Evolutionary conservation across 768 basidiomycete species (phyloP), one percentile per base, ranked within the genome.

Genomic region (Tylopilus cervinicoccineus): DNA sequence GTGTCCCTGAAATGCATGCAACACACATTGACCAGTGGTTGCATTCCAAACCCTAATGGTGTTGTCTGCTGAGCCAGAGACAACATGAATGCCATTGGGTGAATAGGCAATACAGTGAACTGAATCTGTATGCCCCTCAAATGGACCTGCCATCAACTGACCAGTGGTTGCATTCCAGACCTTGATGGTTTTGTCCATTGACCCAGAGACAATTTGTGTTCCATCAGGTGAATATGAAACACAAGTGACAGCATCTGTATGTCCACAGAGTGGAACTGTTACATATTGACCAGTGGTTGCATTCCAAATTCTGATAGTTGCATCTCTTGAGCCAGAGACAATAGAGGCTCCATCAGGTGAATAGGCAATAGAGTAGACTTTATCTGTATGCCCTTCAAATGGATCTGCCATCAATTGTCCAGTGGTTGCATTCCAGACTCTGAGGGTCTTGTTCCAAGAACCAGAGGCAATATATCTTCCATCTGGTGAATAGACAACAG

Each of bases 21-120:
- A 19, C 42, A 53, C 19, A 44, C 23, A 29, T 7, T 44, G 24
- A 45, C 48, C 32, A 43, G 47, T 31, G 28, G 33, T 34, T 26
- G 38, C 37, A 45, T 59, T 42, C 61, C 58, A 65, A 19, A 64
- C 16, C 12, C 16, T 28, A 10, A 45, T 45, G 14, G 26, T 45
- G 0, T 20, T 38, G 23, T 38, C 38, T 8, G 0, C 6, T 29
- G 27, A 41, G 19, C 27, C 40, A 41, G 40, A 43, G 4, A 26
- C n/a, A 12, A 44, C 24, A 6, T 44, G 22, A 11, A 4, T 33
- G 14, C 31, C 22, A 23, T 43, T 16, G 23, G 29, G 31, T 23
- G 42, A 43, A 43, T 26, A 40, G 26, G 26, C 39, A 40, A 23
- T 16, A 16, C 14, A 32, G 12, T 2, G 5, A 16, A 32, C 31